phyloP scores from a whole-genome alignment of 495 filamentous ascomycete species.

The Xylaria nigripes region DNA sequence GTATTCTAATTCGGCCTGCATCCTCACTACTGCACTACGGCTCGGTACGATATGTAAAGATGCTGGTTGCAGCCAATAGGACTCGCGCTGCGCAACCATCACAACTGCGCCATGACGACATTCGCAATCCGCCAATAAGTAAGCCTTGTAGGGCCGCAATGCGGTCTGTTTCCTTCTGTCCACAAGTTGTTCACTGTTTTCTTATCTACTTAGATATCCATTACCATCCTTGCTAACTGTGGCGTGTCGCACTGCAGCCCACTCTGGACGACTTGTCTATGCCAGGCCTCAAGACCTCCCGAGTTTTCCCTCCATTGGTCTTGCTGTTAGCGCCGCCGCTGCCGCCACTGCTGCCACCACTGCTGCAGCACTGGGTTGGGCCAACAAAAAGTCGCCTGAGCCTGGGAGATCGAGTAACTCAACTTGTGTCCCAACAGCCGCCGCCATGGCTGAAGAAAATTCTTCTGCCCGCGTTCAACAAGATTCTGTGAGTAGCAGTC shows the following conservation, averaged over 20 bases:
- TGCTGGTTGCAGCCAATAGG: conserved; percentile 10
- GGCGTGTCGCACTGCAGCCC: conserved; percentile 21
- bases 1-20: not conserved
- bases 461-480: conserved; percentile 46
- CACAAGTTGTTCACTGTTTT: not conserved
- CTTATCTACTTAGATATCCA: not conserved
- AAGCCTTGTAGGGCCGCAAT: not conserved
- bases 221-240: not conserved
- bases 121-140: conserved; percentile 4
- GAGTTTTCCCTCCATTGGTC: conserved; percentile 55
- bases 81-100: conserved; percentile 1
- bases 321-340: conserved; percentile 54
- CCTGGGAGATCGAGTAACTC: conserved; percentile 50
- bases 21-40: conserved; percentile 3
- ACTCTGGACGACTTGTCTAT: conserved; percentile 55
- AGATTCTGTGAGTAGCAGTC: conserved; percentile 46
- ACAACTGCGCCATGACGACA: conserved; percentile 11
- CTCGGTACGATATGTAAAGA: conserved; percentile 2
- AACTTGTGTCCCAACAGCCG: conserved; percentile 59
- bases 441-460: conserved; percentile 59
- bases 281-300: conserved; percentile 60
- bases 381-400: conserved; percentile 53
- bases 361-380: conserved; percentile 65
- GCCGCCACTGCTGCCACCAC: conserved; percentile 44
- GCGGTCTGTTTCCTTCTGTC: not conserved